A percentile compares a stretch with the other conserved stretches of the same genome.
These are phyloP conservation scores for Leucoagaricus sp. DNA, from an alignment of 1,284 basidiomycete genomes.

Conservation along the genomic window DNA sequence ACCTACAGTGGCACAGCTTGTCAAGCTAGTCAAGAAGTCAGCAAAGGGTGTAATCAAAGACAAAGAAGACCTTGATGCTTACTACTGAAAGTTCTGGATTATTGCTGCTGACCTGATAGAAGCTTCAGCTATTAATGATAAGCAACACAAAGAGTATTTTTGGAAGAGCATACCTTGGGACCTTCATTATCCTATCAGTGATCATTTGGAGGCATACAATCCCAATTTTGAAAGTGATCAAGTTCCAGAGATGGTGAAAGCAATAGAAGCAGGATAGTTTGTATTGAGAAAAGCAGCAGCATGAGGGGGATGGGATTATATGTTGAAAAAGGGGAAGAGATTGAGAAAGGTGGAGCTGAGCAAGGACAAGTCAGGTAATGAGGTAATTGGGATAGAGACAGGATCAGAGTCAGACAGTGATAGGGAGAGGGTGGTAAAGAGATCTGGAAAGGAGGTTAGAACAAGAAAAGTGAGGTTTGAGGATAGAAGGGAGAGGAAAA, in stretches of 20 bases:
- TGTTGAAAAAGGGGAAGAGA: background rate
- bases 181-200: background rate
- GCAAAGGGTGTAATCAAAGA: background rate
- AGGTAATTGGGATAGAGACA: background rate
- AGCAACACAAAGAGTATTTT: background rate
- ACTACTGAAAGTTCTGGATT: conserved; percentile 11
- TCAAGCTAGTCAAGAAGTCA: background rate
- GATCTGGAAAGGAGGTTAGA: background rate
- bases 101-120: background rate
- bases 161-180: conserved; percentile 1
- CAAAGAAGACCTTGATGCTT: conserved; percentile 5
- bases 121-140: background rate
- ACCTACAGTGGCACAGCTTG: background rate
- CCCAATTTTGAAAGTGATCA: background rate
- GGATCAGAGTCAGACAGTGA: background rate
- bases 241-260: conserved; percentile 1
- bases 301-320: background rate
- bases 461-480: conserved; percentile 8
- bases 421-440: background rate
- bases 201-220: background rate
- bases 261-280: conserved; percentile 5
- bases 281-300: background rate
- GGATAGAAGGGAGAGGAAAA: background rate
- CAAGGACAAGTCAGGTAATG: background rate
- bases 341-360: background rate